phyloP scores from a whole-genome alignment of 2,329 filamentous ascomycete genomes.

The Fusarium irregulare region DNA sequence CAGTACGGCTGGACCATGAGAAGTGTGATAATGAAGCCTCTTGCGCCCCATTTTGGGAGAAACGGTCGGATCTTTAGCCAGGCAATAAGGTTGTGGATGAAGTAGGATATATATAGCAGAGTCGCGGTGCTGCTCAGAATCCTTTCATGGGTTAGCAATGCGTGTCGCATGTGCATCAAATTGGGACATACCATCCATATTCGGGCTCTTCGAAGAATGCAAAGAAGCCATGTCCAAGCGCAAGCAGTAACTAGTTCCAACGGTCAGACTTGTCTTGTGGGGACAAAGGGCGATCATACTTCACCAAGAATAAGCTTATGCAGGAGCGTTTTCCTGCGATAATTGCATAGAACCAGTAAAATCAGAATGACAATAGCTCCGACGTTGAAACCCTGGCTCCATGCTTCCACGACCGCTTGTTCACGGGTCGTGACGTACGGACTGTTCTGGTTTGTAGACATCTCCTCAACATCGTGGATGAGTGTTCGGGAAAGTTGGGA shows the following conservation, averaged over 20 bases:
- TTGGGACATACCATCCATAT: conserved; percentile 24
- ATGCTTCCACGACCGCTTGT: conserved; percentile 26
- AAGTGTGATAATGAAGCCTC: conserved; percentile 17
- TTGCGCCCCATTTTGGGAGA: conserved; percentile 20
- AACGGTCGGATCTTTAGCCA: conserved; percentile 31
- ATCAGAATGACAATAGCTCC: conserved; percentile 18
- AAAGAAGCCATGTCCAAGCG: conserved; percentile 28
- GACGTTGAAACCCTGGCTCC: conserved; percentile 29
- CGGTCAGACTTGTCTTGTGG: background rate
- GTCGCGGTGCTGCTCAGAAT: conserved; percentile 27
- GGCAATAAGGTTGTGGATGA: conserved; percentile 28
- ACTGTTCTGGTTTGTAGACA: conserved; percentile 18
- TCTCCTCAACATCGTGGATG: conserved; percentile 7
- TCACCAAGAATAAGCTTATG: conserved; percentile 33
- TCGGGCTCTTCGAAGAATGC: conserved; percentile 23
- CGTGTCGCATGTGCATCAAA: no score
- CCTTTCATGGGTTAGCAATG: background rate
- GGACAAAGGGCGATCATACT: background rate
- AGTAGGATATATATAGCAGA: conserved; percentile 25
- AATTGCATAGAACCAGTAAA: conserved; percentile 26
- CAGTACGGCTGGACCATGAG: conserved; percentile 27
- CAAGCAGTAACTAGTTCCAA: conserved; percentile 8
- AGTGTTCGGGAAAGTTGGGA: background rate
- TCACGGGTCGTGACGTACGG: conserved; percentile 25
- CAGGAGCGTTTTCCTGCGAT: conserved; percentile 19